Evolutionary conservation across 306 rosid species (phyloP), one percentile per base, ranked within the genome.

Genomic region (Vigna mungo): DNA sequence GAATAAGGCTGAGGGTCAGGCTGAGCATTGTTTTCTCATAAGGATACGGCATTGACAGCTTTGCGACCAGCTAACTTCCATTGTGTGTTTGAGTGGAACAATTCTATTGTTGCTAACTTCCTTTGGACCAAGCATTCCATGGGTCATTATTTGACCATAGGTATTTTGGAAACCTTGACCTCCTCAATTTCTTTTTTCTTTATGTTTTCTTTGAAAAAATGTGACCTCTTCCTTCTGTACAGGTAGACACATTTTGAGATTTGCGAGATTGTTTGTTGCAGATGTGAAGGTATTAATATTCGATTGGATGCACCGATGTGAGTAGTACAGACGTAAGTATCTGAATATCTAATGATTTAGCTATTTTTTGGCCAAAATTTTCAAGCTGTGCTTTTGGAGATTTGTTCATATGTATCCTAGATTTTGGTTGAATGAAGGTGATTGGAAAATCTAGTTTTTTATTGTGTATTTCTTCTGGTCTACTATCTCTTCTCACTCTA

Each of bases 361-460:
- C 79, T 86, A 83, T 78, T 82, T 85, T 82, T 87, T 72, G 52
- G 56, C 79, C 78, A 72, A 82, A 84, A 82, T 84, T 66, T 76
- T 72, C 74, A 67, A 80, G 87, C 79, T 71, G 67, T 77, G 82
- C 82, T 71, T 79, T 65, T 46, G 66, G 81, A 79, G 90, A 77
- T 83, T 30, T 88, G 91, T 81, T 83, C 81, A 85, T 86, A 34
- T 85, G 89, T 90, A 85, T 75, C 78, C 44, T 84, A 78, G 86
- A 77, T 78, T 82, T 73, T 84, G 83, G 88, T 78, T 80, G 84
- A 88, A 81, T 83, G 85, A 76, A 84, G 66, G 77, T 37, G 81
- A 7, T 61, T 82, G 73, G 74, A 59, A 68, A 62, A 46, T 80
- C 48, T 53, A 15, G 39, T 59, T 81, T 84, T 52, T 30, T 52